A percentile compares a stretch with the other conserved stretches of the same genome.
Conservation (phyloP, 306 rosid genomes). For the Cucumis sativus region Cucumber_9930_V3 NC_026659.2:26050001-26050500, state of each 20-base stretch:
- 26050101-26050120: slow-evolving; percentile 93
- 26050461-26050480: background rate
- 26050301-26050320: slow-evolving; percentile 87
- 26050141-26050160: slow-evolving; percentile 87
- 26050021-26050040: slow-evolving; percentile 28
- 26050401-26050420: background rate
- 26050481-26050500: background rate
- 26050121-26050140: slow-evolving; percentile 68
- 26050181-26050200: slow-evolving; percentile 70
- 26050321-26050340: slow-evolving; percentile 94
- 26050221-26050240: slow-evolving; percentile 66
- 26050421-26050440: background rate
- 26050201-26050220: slow-evolving; percentile 74
- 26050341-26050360: slow-evolving; percentile 67
- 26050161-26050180: slow-evolving; percentile 92
- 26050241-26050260: slow-evolving; percentile 56
- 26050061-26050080: slow-evolving; percentile 40
- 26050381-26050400: background rate
- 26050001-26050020: slow-evolving; percentile 15
- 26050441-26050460: background rate
- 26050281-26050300: slow-evolving; percentile 53
- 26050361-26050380: background rate
- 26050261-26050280: slow-evolving; percentile 40
- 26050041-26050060: slow-evolving; percentile 32
- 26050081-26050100: slow-evolving; percentile 95